Evolutionary conservation across 192 early-diverging fungal species (phyloP).

Genomic region (Diversispora epigaea): DNA sequence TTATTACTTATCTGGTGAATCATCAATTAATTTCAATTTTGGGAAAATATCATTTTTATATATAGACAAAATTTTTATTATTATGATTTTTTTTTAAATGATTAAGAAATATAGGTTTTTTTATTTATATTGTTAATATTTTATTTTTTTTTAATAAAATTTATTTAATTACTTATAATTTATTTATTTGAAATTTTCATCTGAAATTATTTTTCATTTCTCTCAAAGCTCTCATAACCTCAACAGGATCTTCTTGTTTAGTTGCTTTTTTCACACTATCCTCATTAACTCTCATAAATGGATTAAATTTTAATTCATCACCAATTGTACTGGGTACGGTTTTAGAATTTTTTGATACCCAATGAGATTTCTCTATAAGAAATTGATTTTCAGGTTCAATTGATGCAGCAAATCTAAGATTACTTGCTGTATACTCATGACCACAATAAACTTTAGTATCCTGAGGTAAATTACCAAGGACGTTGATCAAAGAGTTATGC

Average conservation of each 20-base stretch:
- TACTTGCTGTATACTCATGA: slow-evolving; percentile 86
- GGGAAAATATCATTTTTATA: too few species aligned
- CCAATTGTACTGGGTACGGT: slow-evolving; percentile 90
- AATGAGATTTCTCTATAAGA: slow-evolving; percentile 65
- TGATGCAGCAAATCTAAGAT: slow-evolving; percentile 71
- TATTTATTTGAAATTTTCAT: slow-evolving; percentile 7
- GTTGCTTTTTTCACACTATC: slow-evolving; percentile 56
- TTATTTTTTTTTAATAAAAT: too few species aligned
- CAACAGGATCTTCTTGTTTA: slow-evolving; percentile 63
- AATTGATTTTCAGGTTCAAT: slow-evolving; percentile 79
- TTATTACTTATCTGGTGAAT: too few species aligned
- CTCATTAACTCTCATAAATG: slow-evolving; percentile 82
- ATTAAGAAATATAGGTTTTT: too few species aligned
- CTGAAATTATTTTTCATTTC: slow-evolving; percentile 76
- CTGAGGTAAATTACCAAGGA: slow-evolving; percentile 66
- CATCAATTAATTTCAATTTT: too few species aligned
- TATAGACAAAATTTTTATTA: too few species aligned
- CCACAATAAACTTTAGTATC: slow-evolving; percentile 89
- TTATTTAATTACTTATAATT: too few species aligned
- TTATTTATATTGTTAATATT: too few species aligned
- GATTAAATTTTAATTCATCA: slow-evolving; percentile 84
- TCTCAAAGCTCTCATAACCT: slow-evolving; percentile 75
- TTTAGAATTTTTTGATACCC: slow-evolving; percentile 42
- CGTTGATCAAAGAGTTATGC: slow-evolving; percentile 71
- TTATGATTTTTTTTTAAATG: too few species aligned